Evolutionary conservation across 139 green algal species (phyloP), one percentile per base, ranked within the genome.

Genomic region (Closterium sp.): DNA sequence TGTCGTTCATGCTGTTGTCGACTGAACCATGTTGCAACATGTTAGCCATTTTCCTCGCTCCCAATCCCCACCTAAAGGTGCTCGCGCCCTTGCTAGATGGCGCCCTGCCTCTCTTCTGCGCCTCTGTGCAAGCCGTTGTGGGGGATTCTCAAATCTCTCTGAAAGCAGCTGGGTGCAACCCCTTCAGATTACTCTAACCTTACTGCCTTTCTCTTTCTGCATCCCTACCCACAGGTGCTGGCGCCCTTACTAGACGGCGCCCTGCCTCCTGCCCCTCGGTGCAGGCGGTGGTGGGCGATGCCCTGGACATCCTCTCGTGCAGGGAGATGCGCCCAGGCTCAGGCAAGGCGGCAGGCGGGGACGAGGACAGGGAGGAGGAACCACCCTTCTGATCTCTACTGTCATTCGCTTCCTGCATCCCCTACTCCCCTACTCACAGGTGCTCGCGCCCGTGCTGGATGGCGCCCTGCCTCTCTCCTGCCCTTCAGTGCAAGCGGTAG

Each of bases 121-220:
- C 87, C 1, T 30, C 12, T 7, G 30, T 43, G 23, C 33, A 31
- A 33, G 97, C 97, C 92, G 96, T 98, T 55, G 93, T 98, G 84
- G 85, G 94, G 0, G 97, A 98, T 84, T 94, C 96, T 34, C 95
- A 98, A 84, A n/a, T n/a, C n/a, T n/a, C n/a, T n/a, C n/a, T n/a
- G n/a, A n/a, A n/a, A n/a, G n/a, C n/a, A n/a, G n/a, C n/a, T n/a
- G n/a, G n/a, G n/a, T n/a, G n/a, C n/a, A n/a, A n/a, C n/a, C n/a
- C n/a, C n/a, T n/a, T n/a, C n/a, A n/a, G n/a, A n/a, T n/a, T n/a
- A n/a, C n/a, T n/a, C n/a, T n/a, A n/a, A n/a, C n/a, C n/a, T n/a
- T n/a, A n/a, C n/a, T n/a, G n/a, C n/a, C n/a, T n/a, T n/a, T n/a
- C n/a, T n/a, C n/a, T n/a, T n/a, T n/a, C n/a, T n/a, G n/a, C n/a